Base-by-base conservation (phyloP, 768 basidiomycete genomes). In the Russula olivacea region DNA sequence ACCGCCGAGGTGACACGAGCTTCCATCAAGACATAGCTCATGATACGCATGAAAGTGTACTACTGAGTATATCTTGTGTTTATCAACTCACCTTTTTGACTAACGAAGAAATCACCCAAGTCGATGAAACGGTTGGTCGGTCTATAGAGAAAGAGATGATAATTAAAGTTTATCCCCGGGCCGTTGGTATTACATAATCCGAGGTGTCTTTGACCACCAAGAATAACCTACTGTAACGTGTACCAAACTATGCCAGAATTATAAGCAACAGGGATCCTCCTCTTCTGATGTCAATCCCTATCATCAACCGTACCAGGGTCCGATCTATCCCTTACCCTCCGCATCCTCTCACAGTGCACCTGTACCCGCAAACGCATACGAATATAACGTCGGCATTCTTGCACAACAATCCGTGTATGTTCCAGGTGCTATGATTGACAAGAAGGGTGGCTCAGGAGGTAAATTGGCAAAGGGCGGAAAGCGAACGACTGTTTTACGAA, bases 361-460 rank as follows among this genome's bases (percentile, higher is more conserved):
- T 9, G 88, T 92, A 11, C 91, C 90, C 41, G 88, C 91, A 17
- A 93, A 93, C 70, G 91, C 92, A 19, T 92, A 93, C 73, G 91
- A 93, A 73, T 93, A 93, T 71, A 91, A 93, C 72, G 91, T 93
- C 49, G 91, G 91, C 28, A 91, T 92, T 58, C 80, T 92, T 50
- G 91, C 91, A 3, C 91, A 93, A 71, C 91, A 93, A 73, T 91
- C 89, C 72, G 91, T 92, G 57, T 95, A 94, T 73, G 91, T 93
- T 25, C 92, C 92, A 25, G 92, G 92, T 9, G 92, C 92, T 21
- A 89, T 89, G 83, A 88, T 90, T 51, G 91, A 93, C 71, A 91
- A 91, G 71, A 84, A 88, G 52, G 89, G 91, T 34, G 89, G 91
- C 12, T 83, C 91, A 3, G 90, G 90, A 52, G 90, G 91, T 3